Evolutionary conservation across 1,284 basidiomycete genomes (phyloP).

Genomic region (Cryptococcus sp.): DNA sequence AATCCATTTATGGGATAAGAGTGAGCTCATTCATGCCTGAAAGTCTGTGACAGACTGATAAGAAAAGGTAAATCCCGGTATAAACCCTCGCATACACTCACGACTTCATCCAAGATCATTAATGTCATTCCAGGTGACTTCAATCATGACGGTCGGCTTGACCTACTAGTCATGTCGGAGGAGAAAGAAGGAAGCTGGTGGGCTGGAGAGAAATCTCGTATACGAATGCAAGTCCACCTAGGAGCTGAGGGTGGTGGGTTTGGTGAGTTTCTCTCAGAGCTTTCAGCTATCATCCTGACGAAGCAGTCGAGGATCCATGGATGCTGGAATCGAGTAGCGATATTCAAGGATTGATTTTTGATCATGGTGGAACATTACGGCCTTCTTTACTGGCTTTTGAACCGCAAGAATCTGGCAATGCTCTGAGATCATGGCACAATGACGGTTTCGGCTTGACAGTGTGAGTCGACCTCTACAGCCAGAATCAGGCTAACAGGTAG

Average conservation of each 20-base stretch:
- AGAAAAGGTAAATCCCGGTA: constrained; percentile 52
- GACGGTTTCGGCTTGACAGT: constrained; percentile 22
- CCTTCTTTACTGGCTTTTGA: constrained; percentile 79
- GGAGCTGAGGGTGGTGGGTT: constrained; percentile 61
- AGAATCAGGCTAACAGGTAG: constrained; percentile 4
- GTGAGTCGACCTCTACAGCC: constrained; percentile 11
- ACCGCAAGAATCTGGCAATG: constrained; percentile 30
- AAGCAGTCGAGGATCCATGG: constrained; percentile 16
- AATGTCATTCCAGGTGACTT: constrained; percentile 92
- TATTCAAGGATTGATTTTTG: constrained; percentile 76
- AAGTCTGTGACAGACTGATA: background rate
- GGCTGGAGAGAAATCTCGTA: constrained; percentile 38
- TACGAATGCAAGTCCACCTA: constrained; percentile 66
- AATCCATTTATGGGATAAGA: constrained; percentile 78
- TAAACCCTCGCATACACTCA: constrained; percentile 28
- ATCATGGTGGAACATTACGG: constrained; percentile 80
- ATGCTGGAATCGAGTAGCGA: constrained; percentile 17
- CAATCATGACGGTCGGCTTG: constrained; percentile 84
- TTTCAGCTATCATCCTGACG: background rate
- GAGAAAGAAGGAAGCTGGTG: constrained; percentile 50
- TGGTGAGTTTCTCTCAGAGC: constrained; percentile 52
- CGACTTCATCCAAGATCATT: constrained; percentile 25
- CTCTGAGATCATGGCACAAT: constrained; percentile 22
- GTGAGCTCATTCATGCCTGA: constrained; percentile 49
- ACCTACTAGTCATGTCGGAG: constrained; percentile 75